Base-by-base conservation (phyloP, 1,284 basidiomycete genomes). In the Malassezia slooffiae region DNA sequence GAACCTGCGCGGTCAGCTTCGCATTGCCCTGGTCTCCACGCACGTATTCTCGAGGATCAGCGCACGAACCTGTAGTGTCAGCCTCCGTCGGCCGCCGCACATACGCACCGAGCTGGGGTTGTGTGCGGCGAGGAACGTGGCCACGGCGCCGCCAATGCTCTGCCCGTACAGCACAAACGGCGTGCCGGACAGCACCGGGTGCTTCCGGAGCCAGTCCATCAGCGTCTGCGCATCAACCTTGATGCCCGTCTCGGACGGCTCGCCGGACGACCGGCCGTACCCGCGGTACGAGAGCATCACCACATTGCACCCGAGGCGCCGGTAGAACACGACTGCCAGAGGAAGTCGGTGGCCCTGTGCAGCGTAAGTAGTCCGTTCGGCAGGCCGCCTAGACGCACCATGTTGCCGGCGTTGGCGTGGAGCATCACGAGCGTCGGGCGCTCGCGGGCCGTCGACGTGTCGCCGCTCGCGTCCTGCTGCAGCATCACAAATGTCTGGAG, bases 71-170 rank as follows among this genome's bases (percentile, higher is more conserved):
- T 83, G 35, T 19, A 38, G 2, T 45, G 28, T 4, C 40, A 17
- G 8, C 10, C 5, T 30, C 23, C n/a, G 10, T 28, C 7, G 16
- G 16, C 10, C 7, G 30, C 10, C 7, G 30, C 16, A 15, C 30
- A 15, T 35, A 36, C n/a, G 36, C 35, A 57, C 67, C 71, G 58
- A 77, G 21, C 76, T 72, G 0, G 83, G 78, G 64, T 90, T 90
- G 28, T 78, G 77, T 43, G 80, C 81, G 0, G 85, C 85, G 4
- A 93, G 79, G 68, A 90, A 82, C 39, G 95, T 83, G 11, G 84
- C 77, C 1, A 96, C 89, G 0, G 90, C 90, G n/a, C 90, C 90
- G 12, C 91, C 91, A 22, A 97, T 86, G 6, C 85, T 89, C 70
- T 96, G 91, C 0, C 91, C 90, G 60, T 88, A 96, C 0, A 90